These are phyloP conservation scores for Penicillium sclerotiorum DNA, from an alignment of 2,329 filamentous ascomycete genomes.

Conservation along the genomic window DNA sequence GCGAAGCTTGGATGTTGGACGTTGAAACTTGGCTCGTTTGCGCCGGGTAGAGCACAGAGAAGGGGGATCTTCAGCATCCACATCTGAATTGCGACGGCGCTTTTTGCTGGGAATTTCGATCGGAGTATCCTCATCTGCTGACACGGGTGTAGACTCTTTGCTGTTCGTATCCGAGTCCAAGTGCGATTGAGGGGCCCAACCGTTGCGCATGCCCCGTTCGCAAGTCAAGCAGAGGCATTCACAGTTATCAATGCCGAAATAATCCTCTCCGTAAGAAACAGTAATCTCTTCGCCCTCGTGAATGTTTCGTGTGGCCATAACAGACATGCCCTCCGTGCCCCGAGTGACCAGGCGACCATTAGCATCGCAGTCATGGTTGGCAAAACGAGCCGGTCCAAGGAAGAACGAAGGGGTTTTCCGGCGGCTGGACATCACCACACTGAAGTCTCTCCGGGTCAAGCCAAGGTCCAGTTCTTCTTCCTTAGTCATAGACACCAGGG, in stretches of 20 bases:
- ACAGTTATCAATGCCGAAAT: slow-evolving; percentile 93
- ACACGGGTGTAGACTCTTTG: slow-evolving; percentile 35
- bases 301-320: slow-evolving; percentile 81
- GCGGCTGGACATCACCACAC: slow-evolving; percentile 90
- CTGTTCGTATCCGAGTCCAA: slow-evolving; percentile 40
- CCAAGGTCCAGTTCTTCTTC: slow-evolving; percentile 86
- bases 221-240: slow-evolving; percentile 92
- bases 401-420: slow-evolving; percentile 91
- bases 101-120: slow-evolving; percentile 30
- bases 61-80: slow-evolving; percentile 29
- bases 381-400: slow-evolving; percentile 91
- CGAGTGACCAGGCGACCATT: slow-evolving; percentile 86
- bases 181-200: slow-evolving; percentile 67
- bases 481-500: slow-evolving; percentile 87
- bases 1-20: slow-evolving; percentile 38
- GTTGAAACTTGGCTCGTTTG: slow-evolving; percentile 38
- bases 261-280: slow-evolving; percentile 91
- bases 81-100: slow-evolving; percentile 29
- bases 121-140: slow-evolving; percentile 26
- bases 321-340: slow-evolving; percentile 84
- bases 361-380: slow-evolving; percentile 94
- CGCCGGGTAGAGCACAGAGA: slow-evolving; percentile 30
- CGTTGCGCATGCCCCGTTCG: slow-evolving; percentile 73
- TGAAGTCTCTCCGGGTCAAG: slow-evolving; percentile 86
- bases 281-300: slow-evolving; percentile 91